Evolutionary conservation across 1,139 yeast genomes (phyloP).

Genomic region (Pichia sp.): DNA sequence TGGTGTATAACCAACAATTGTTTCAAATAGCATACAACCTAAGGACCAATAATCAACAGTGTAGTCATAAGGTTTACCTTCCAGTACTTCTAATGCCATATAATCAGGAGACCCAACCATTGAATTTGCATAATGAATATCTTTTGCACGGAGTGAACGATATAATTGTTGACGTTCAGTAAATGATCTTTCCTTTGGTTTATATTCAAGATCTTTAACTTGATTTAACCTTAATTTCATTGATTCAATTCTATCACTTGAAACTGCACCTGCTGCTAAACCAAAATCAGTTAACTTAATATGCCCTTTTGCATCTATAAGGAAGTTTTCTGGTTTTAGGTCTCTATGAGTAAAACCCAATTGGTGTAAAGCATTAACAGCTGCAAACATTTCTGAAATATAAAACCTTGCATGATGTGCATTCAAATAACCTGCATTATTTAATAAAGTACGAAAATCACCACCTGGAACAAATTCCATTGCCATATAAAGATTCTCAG

Average conservation of each 20-base stretch:
- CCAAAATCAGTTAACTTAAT: conserved; percentile 97
- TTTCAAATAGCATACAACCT: conserved; percentile 91
- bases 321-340: conserved; percentile 92
- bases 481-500: conserved; percentile 84
- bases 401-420: conserved; percentile 96
- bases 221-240: conserved; percentile 81
- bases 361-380: conserved; percentile 89
- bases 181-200: conserved; percentile 70
- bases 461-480: conserved; percentile 99
- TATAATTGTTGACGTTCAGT: conserved; percentile 83
- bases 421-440: conserved; percentile 85
- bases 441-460: conserved; percentile 88
- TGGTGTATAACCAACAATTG: conserved; percentile 93
- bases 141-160: conserved; percentile 60
- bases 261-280: conserved; percentile 91
- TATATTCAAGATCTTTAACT: conserved; percentile 66
- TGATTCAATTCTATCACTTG: conserved; percentile 87
- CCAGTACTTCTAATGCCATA: conserved; percentile 96
- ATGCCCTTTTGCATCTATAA: conserved; percentile 92
- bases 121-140: conserved; percentile 79
- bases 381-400: conserved; percentile 91
- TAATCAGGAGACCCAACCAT: conserved; percentile 98
- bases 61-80: conserved; percentile 88
- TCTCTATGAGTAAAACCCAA: conserved; percentile 96
- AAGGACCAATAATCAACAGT: conserved; percentile 98